Conservation (phyloP, 208 protist species). For the Novymonas esmeraldas region DNA sequence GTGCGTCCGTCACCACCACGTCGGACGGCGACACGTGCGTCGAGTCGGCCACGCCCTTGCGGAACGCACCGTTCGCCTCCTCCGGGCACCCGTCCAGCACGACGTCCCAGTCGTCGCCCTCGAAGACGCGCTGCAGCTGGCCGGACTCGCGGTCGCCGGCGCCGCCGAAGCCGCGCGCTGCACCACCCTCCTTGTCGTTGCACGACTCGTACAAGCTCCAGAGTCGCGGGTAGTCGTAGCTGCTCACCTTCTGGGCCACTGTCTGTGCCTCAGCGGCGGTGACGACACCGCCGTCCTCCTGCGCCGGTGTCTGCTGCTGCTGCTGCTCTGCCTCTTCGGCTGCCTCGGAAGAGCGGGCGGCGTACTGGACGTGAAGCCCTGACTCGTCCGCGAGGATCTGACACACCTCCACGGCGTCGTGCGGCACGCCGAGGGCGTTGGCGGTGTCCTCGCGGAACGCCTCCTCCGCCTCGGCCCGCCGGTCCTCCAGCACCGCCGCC, state of each 20-base stretch:
- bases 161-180: conserved; percentile 14
- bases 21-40: conserved; percentile 23
- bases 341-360: no score
- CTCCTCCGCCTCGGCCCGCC: conserved; percentile 26
- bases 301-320: no score
- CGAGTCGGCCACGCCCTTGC: conserved; percentile 27
- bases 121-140: conserved; percentile 43
- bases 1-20: conserved; percentile 36
- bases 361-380: no score
- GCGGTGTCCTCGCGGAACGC: conserved; percentile 46
- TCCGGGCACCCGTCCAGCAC: conserved; percentile 32
- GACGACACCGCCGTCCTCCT: no score
- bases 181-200: conserved; percentile 7
- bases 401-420: conserved; percentile 32
- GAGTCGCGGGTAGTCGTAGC: conserved; percentile 34
- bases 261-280: no score
- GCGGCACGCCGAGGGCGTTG: conserved; percentile 32
- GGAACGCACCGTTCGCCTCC: conserved; percentile 40
- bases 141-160: conserved; percentile 35
- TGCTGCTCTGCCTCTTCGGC: no score
- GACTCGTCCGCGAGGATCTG: no score
- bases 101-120: conserved; percentile 61
- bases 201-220: conserved; percentile 41
- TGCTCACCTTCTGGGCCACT: conserved; percentile 18
- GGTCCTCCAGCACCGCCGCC: conserved; percentile 35